Evolutionary conservation across 2,329 filamentous ascomycete species (phyloP), one percentile per base, ranked within the genome.

Genomic region (Neodidymelliopsis sp.): DNA sequence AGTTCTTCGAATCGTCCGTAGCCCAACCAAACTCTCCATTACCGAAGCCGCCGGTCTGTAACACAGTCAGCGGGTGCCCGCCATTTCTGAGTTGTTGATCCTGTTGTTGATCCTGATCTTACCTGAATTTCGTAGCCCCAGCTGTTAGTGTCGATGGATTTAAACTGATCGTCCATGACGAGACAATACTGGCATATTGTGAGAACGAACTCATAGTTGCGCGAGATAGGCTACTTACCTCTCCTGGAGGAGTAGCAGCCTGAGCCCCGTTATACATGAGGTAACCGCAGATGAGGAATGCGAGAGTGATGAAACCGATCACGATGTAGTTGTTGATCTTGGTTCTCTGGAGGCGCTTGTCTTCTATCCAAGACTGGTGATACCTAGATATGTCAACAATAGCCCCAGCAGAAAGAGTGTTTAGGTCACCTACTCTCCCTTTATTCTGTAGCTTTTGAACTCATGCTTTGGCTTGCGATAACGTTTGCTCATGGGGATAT

Each of bases 11-110:
- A n/a, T 77, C 81, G 18, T 54, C 49, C 3, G 90, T 94, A 0
- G 90, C 91, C 75, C 86, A 77, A 62, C 91, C 86, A 69, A 94
- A 94, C 25, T 59, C 58, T 19, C 76, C 86, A 66, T 78, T 90
- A 84, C 88, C 88, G 65, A 84, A 91, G 5, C 87, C 88, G 28
- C 87, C 87, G 23, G 89, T 60, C 49, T 61, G 18, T 23, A 6
- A 6, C 2, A 1, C 1, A 9, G 18, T 58, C 16, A 53, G 35
- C 12, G 25, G 12, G 18, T 12, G 1, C 11, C 11, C 25, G 15
- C 15, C 13, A n/a, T 8, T 27, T 11, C 11, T 4, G 7, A 10
- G 20, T 25, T 6, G 0, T n/a, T n/a, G n/a, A n/a, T n/a, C n/a
- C n/a, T n/a, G n/a, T n/a, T n/a, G n/a, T n/a, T n/a, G n/a, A n/a